Evolutionary conservation across 192 early-diverging fungal genomes (phyloP), one percentile per base, ranked within the genome.

Genomic region (Backusella morwellensis): DNA sequence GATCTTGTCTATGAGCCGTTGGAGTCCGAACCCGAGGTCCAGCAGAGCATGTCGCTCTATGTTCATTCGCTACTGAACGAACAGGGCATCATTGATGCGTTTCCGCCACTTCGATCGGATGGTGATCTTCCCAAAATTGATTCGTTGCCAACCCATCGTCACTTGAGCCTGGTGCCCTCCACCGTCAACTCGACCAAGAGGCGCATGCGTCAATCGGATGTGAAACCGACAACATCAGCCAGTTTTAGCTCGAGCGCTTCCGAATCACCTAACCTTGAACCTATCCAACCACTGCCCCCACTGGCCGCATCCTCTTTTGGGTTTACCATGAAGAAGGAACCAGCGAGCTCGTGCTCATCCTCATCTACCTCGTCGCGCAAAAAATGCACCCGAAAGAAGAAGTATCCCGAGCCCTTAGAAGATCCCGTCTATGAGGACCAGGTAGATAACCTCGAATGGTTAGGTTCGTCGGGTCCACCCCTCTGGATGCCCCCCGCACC

Each of bases 11-110:
- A 72, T 63, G 54, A 32, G 38, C 67, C 41, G 7, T 44, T 17
- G 21, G 38, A 17, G n/a, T n/a, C 44, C 0, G 63, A 59, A 32
- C 17, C 17, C 0, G 63, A 40, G 34, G 38, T 35, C 5, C 70
- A 32, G 29, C 75, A 75, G 15, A 29, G 8, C 5, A 47, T 75
- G 34, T 69, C 72, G 15, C 35, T 34, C 19, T 77, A 74, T 77
- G 35, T 47, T 50, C 35, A 78, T 84, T 79, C 83, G 21, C 50
- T 75, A 12, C 77, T 82, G 29, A 83, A 83, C 26, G 80, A 89
- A 54, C 78, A 80, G 21, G 56, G 83, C 9, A 81, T 86, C 1
- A 83, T 83, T 17, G 71, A 69, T 7, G 88, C 86, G 0, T 92
- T 88, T 81, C 78, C 78, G 0, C 78, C 78, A 17, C 12, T 63